Conservation (phyloP, 805 yeast genomes). For the Spathaspora hagerdaliae region DNA sequence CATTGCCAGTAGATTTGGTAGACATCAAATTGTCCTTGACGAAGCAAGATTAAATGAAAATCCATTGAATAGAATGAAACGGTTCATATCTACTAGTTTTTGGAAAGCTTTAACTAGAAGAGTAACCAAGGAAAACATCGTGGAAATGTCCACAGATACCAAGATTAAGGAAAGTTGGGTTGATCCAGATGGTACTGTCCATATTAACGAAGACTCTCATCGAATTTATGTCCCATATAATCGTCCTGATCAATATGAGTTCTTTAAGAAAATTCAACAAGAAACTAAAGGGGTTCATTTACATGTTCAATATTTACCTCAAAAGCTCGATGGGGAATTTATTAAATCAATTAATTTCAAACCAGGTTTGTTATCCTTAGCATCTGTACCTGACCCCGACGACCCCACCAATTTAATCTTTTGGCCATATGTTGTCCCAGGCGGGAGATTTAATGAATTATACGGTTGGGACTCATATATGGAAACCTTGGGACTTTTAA, state of each 20-base stretch:
- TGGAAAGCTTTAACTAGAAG: conserved; percentile 78
- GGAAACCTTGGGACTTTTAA: conserved; percentile 78
- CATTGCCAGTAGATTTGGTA: conserved; percentile 76
- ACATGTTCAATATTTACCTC: conserved; percentile 76
- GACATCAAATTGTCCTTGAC: conserved; percentile 73
- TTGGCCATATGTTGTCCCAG: conserved; percentile 91
- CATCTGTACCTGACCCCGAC: conserved; percentile 56
- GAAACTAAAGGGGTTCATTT: conserved; percentile 53
- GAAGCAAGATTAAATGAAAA: conserved; percentile 82
- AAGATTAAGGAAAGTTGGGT: conserved; percentile 55
- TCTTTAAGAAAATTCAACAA: conserved; percentile 51
- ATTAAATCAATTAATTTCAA: conserved; percentile 71
- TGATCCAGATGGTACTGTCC: conserved; percentile 27
- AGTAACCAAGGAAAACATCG: conserved; percentile 58
- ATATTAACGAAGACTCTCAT: conserved; percentile 52
- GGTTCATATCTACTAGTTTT: conserved; percentile 72
- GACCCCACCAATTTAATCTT: conserved; percentile 54
- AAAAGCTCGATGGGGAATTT: conserved; percentile 68
- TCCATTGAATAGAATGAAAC: conserved; percentile 72
- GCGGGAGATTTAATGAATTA: conserved; percentile 93
- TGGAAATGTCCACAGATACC: conserved; percentile 71
- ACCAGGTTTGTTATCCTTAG: conserved; percentile 86
- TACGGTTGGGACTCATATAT: conserved; percentile 99
- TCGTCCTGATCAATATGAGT: conserved; percentile 69
- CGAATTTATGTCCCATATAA: conserved; percentile 73